Evolutionary conservation across 2,329 filamentous ascomycete genomes (phyloP), one percentile per base, ranked within the genome.

Genomic region (Colletotrichum gigasporum): DNA sequence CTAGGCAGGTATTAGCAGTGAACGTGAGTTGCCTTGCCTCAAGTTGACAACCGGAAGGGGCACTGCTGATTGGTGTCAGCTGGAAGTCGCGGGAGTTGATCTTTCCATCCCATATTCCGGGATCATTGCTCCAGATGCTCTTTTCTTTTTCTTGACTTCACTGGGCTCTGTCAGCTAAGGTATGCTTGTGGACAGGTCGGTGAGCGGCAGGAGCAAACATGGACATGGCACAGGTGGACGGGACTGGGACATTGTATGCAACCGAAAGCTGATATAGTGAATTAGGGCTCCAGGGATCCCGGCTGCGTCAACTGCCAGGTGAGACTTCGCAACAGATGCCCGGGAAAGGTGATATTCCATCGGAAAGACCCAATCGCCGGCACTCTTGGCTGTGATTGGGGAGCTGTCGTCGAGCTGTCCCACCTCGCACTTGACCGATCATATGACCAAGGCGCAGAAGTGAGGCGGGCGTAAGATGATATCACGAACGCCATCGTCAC

Each of bases 401-500:
- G n/a, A n/a, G n/a, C 20, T 39, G 30, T 50, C 62, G 18, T 32
- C 28, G 44, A 50, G n/a, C 41, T 65, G 62, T 65, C 62, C 62
- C 48, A 61, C 48, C 32, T 52, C 22, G 24, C 39, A n/a, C 47
- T 26, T 48, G 20, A 16, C 45, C 24, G 39, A 48, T 53, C 55
- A 53, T 60, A 34, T 60, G 61, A 60, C 61, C 55, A 34, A 39
- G 9, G 24, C 35, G 18, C 4, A 34, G 48, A 54, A 54, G 50
- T 61, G 56, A 65, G 56, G 62, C 62, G 56, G 41, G 56, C 39
- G 62, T 65, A 41, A 65, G 48, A 65, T 65, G 48, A 65, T 65
- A 65, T 62, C 62, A 65, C 62, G 56, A 32, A 48, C 48, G 62
- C 62, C 48, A 50, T 62, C 48, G n/a, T 44, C 26, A 28, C 28